Percentiles rank a stretch among this genome's conserved stretches.
Conservation (phyloP, 768 basidiomycete genomes). For the Mrakia hoshinonis region DNA sequence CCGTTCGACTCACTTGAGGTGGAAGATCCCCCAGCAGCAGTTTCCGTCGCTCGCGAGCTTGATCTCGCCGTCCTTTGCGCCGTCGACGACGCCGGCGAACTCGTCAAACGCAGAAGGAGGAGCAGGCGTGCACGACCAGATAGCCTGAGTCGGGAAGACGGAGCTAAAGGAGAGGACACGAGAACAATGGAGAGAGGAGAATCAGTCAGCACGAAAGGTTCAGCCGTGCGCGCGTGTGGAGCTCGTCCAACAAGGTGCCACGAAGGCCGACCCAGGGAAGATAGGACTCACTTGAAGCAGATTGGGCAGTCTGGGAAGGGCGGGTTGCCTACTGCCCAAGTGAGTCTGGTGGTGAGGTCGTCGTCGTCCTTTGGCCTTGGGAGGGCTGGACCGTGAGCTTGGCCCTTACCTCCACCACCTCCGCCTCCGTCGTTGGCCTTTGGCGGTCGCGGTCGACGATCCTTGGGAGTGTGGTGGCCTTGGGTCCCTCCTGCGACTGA, state of each 20-base stretch:
- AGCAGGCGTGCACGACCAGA: conserved; percentile 19
- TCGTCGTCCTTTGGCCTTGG: conserved; percentile 19
- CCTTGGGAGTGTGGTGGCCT: not conserved
- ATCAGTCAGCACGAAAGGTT: not conserved
- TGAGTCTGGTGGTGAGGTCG: conserved; percentile 23
- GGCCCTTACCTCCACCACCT: not conserved
- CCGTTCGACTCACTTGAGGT: conserved; percentile 9
- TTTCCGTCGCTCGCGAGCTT: not conserved
- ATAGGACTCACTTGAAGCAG: conserved; percentile 21
- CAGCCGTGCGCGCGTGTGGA: not conserved
- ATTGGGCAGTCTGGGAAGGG: conserved; percentile 22
- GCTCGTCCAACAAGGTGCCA: not conserved
- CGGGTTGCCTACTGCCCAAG: conserved; percentile 10
- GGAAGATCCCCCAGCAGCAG: conserved; percentile 25
- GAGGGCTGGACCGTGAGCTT: not conserved
- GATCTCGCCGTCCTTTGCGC: conserved; percentile 18
- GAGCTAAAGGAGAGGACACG: not conserved
- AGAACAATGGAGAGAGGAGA: too few relatives aligned
- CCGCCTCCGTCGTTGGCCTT: not conserved
- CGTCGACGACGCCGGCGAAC: not conserved
- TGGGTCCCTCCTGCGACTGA: not conserved
- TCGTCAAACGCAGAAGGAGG: not conserved
- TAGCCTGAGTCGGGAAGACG: conserved; percentile 17
- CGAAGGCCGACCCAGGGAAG: too few relatives aligned
- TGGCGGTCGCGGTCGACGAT: not conserved